Base-by-base conservation (phyloP, 2,329 filamentous ascomycete genomes). In the Arthrobotrys musiformis region DNA sequence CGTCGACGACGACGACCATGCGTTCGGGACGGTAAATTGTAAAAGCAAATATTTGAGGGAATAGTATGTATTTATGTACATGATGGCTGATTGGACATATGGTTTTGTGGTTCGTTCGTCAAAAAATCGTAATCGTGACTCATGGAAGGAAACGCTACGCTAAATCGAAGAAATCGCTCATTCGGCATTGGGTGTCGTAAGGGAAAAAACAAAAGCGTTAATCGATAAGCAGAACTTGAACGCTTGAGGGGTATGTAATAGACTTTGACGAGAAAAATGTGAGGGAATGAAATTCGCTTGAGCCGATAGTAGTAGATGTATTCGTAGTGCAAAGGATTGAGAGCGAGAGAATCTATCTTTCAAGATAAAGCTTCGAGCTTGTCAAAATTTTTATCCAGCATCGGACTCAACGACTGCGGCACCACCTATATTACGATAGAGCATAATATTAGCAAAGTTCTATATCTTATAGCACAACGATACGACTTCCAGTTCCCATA, bases 101-200 rank as follows among this genome's bases (percentile, higher is more conserved):
- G 50, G 33, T 15, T 52, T 17, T 4, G 42, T 22, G 40, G n/a
- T 48, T 40, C n/a, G n/a, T 33, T 58, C 54, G 54, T 58, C 15
- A 40, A 54, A 40, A 54, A 58, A 17, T 40, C 54, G 54, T 58
- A 37, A 26, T 58, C 54, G 19, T 58, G 54, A 58, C 54, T 58
- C 54, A 58, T 58, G 9, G 28, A 28, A 22, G 40, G 13, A 15
- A 33, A 58, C 54, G 54, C 54, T 58, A 56, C 17, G 54, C 58
- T 62, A 48, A 46, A 30, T 46, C n/a, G 22, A 46, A 62, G 58
- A 62, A 62, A 62, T 48, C 58, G 50, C 50, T 58, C 54, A 58
- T 58, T 58, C 19, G 17, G 19, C 30, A 37, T 58, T 40, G 9
- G 13, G 5, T 4, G n/a, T 30, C 13, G 50, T 17, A 5, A n/a